Conservation (phyloP, 371 early-diverging fungal genomes). For the Mortierella sp. region DNA sequence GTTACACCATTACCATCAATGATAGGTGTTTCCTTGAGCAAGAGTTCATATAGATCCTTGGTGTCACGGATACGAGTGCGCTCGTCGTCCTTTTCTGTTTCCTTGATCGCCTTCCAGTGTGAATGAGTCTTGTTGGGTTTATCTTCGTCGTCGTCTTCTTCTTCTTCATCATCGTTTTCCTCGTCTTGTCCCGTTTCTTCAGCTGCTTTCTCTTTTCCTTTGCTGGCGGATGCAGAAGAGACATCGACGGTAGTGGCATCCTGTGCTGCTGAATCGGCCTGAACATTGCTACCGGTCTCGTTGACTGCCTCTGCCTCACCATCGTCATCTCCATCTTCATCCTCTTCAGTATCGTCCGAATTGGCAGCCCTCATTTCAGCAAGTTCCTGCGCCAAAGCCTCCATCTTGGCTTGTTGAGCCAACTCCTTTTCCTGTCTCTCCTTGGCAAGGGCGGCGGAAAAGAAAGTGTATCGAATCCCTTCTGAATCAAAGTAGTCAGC, state of each 20-base stretch:
- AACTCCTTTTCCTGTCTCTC: slow-evolving; percentile 66
- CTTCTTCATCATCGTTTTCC: slow-evolving; percentile 53
- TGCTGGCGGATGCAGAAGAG: slow-evolving; percentile 1
- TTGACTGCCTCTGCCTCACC: slow-evolving; percentile 54
- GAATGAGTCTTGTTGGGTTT: slow-evolving; percentile 51
- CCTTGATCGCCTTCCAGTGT: slow-evolving; percentile 52
- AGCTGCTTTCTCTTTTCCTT: slow-evolving; percentile 7
- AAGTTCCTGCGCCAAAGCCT: slow-evolving; percentile 52
- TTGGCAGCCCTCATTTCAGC: slow-evolving; percentile 51
- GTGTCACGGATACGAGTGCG: slow-evolving; percentile 53
- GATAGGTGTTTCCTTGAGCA: slow-evolving; percentile 45
- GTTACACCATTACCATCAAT: slow-evolving; percentile 28
- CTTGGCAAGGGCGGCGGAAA: slow-evolving; percentile 86
- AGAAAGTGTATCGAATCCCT: slow-evolving; percentile 89
- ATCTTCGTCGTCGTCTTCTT: slow-evolving; percentile 47
- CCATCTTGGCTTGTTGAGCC: slow-evolving; percentile 36
- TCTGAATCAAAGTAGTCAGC: slow-evolving; percentile 88
- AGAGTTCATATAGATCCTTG: slow-evolving; percentile 48
- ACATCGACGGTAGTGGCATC: slow-evolving; percentile 46
- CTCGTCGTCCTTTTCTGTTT: slow-evolving; percentile 53
- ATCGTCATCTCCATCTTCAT: slow-evolving; percentile 49
- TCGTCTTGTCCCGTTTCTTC: slow-evolving; percentile 16
- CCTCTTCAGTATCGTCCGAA: slow-evolving; percentile 40
- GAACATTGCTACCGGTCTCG: slow-evolving; percentile 40
- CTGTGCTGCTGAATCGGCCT: slow-evolving; percentile 27